Conservation (phyloP, 805 yeast genomes). For the Wickerhamomyces ciferrii region DNA sequence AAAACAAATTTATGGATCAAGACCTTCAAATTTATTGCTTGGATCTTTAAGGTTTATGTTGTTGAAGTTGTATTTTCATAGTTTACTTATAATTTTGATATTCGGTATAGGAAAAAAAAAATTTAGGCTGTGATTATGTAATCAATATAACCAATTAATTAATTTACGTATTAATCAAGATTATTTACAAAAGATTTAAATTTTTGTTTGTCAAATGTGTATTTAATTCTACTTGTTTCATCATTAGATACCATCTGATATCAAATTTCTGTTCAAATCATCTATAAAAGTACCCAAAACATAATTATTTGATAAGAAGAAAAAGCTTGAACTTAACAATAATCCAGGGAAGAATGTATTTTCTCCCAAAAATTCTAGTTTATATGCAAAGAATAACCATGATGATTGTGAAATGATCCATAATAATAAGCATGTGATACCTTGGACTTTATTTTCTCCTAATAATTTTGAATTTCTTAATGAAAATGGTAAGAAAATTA, state of each 20-base stretch:
- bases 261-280: constrained; percentile 14
- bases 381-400: constrained; percentile 79
- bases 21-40: too few species aligned
- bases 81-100: not conserved
- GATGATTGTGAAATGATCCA: constrained; percentile 73
- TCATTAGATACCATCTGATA: not conserved
- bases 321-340: constrained; percentile 46
- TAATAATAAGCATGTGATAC: constrained; percentile 34
- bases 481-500: constrained; percentile 76
- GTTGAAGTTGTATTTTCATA: not conserved
- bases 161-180: too few species aligned
- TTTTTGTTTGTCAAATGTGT: too few species aligned
- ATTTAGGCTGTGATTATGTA: not conserved
- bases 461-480: constrained; percentile 41
- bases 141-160: not conserved
- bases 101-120: not conserved
- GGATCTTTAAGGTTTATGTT: too few species aligned
- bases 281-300: constrained; percentile 52
- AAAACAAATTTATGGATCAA: too few species aligned
- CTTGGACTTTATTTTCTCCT: constrained; percentile 25
- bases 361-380: constrained; percentile 73
- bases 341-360: constrained; percentile 58
- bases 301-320: constrained; percentile 60
- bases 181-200: too few species aligned
- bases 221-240: too few species aligned